Percentiles rank a stretch among this genome's conserved stretches.
These are phyloP conservation scores for Wallacemonas sp. DNA, from an alignment of 208 protist genomes.

Conservation along the genomic window DNA sequence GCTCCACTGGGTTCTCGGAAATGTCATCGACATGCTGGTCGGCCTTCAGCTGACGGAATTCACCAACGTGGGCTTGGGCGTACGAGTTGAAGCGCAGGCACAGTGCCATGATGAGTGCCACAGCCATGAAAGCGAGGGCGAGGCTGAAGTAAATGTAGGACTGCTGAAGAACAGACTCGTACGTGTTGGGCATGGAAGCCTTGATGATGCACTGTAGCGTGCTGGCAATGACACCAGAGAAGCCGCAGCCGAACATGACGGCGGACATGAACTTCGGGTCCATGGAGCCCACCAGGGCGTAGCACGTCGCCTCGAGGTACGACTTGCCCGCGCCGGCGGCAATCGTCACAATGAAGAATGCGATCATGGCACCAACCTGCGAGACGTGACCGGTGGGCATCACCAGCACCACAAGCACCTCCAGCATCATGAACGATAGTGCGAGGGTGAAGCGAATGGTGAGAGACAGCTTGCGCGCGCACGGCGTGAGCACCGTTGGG, in stretches of 20 bases:
- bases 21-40: not conserved
- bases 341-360: constrained; percentile 71
- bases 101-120: constrained; percentile 52
- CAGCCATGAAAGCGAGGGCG: constrained; percentile 55
- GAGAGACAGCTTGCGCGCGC: constrained; percentile 52
- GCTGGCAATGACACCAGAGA: constrained; percentile 68
- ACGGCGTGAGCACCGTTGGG: constrained; percentile 63
- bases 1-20: constrained; percentile 5
- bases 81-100: constrained; percentile 64
- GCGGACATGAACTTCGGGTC: constrained; percentile 84
- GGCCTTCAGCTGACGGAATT: constrained; percentile 56
- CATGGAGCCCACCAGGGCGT: constrained; percentile 78
- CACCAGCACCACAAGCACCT: constrained; percentile 64
- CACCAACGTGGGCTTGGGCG: constrained; percentile 67
- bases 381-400: constrained; percentile 49
- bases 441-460: constrained; percentile 50
- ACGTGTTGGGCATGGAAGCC: constrained; percentile 54
- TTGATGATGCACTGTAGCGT: constrained; percentile 88
- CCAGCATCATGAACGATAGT: constrained; percentile 60
- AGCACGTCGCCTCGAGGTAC: constrained; percentile 86
- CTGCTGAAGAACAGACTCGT: constrained; percentile 43
- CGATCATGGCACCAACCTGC: constrained; percentile 50
- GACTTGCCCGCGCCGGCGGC: constrained; percentile 65
- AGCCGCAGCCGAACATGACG: constrained; percentile 86
- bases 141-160: constrained; percentile 85